Evolutionary conservation across 768 basidiomycete genomes (phyloP).

Genomic region (Calvatia gigantea): DNA sequence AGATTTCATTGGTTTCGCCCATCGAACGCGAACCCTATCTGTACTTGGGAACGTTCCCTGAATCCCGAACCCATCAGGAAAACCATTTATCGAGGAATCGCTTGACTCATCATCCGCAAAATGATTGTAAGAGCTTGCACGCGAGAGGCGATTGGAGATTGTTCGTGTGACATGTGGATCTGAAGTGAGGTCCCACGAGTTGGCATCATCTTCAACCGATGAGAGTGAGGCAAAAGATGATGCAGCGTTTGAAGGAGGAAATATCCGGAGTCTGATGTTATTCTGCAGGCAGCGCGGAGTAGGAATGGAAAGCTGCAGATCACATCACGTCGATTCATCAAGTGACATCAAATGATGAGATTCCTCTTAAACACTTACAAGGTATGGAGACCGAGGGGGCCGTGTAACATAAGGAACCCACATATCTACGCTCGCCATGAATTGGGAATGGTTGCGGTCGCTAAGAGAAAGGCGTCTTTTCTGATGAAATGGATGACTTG

Average conservation of each 20-base stretch:
- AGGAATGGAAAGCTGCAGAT: slow-evolving; percentile 65
- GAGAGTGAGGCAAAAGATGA: slow-evolving; percentile 72
- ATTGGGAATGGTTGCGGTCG: slow-evolving; percentile 62
- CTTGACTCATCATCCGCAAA: slow-evolving; percentile 84
- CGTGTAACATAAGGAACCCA: slow-evolving; percentile 65
- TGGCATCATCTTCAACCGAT: slow-evolving; percentile 67
- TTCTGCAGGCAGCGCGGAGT: slow-evolving; percentile 78
- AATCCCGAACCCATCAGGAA: slow-evolving; percentile 62
- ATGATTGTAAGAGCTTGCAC: slow-evolving; percentile 59
- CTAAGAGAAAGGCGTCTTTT: slow-evolving; percentile 51
- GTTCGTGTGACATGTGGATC: slow-evolving; percentile 72
- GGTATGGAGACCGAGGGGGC: slow-evolving; percentile 72
- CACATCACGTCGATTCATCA: slow-evolving; percentile 10
- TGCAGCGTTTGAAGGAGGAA: slow-evolving; percentile 52
- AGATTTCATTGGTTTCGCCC: slow-evolving; percentile 63
- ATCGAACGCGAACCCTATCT: slow-evolving; percentile 71
- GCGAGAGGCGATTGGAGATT: slow-evolving; percentile 41
- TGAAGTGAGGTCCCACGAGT: slow-evolving; percentile 71
- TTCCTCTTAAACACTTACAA: slow-evolving; percentile 39
- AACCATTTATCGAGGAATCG: slow-evolving; percentile 56
- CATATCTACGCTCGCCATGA: slow-evolving; percentile 80
- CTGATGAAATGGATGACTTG: slow-evolving; percentile 15
- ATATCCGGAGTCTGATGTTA: slow-evolving; percentile 69
- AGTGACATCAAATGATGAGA: neutral
- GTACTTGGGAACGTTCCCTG: slow-evolving; percentile 78